Evolutionary conservation across 768 basidiomycete species (phyloP).

Genomic region (Suillus paluster): DNA sequence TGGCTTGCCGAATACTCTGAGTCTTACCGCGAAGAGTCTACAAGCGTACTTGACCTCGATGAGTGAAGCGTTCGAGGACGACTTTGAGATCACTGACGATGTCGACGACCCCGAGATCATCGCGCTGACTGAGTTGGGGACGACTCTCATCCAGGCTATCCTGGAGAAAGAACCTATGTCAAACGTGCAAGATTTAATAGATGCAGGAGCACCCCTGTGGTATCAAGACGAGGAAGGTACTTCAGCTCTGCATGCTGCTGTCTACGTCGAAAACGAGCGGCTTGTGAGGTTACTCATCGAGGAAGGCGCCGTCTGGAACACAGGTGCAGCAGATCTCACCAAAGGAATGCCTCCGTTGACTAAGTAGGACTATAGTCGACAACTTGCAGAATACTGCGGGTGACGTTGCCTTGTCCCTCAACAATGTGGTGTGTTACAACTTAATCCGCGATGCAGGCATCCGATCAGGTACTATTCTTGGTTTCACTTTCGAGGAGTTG

Average conservation of each 20-base stretch:
- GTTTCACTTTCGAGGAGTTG: constrained; percentile 7
- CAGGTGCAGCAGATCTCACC: constrained; percentile 52
- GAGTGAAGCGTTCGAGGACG: constrained; percentile 11
- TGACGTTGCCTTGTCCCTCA: constrained; percentile 88
- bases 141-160: constrained; percentile 61
- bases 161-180: constrained; percentile 50
- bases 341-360: not conserved
- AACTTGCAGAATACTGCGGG: constrained; percentile 81
- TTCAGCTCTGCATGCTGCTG: constrained; percentile 87
- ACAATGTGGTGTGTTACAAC: constrained; percentile 73
- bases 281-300: constrained; percentile 71
- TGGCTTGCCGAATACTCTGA: not conserved
- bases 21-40: not conserved
- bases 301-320: constrained; percentile 92
- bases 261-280: constrained; percentile 67
- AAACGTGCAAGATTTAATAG: constrained; percentile 53
- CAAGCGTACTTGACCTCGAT: not conserved
- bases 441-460: constrained; percentile 92
- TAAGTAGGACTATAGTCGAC: constrained; percentile 57
- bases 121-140: constrained; percentile 57
- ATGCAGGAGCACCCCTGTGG: constrained; percentile 83
- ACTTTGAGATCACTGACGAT: constrained; percentile 24
- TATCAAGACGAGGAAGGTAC: constrained; percentile 86
- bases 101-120: constrained; percentile 43
- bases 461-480: constrained; percentile 67